Percentiles rank a stretch among this genome's conserved stretches.
Conservation (phyloP, 352 stramenopile genomes). For the Globisporangium barbulae region DNA sequence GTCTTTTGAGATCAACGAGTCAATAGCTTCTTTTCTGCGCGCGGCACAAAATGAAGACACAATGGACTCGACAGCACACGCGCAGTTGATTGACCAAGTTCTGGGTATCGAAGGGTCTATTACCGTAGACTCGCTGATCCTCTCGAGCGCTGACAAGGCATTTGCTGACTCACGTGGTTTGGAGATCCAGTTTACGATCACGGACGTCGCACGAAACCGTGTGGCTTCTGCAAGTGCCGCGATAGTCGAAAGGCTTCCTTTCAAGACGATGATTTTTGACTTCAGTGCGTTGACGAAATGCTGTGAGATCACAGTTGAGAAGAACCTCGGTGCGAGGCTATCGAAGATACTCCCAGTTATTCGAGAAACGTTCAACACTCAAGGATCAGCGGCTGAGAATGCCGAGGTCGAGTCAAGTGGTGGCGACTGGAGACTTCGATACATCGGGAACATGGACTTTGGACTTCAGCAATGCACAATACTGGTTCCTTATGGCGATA, state of each 20-base stretch:
- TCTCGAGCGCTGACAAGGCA: conserved; percentile 1
- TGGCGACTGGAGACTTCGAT: conserved; percentile 39
- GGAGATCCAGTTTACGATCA: conserved; percentile 43
- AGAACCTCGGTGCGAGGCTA: neutral
- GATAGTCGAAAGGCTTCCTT: neutral
- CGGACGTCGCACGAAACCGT: conserved; percentile 27
- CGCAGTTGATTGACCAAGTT: conserved; percentile 24
- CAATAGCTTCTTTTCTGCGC: conserved; percentile 31
- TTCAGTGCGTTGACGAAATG: conserved; percentile 23
- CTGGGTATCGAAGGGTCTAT: conserved; percentile 34
- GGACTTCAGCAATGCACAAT: conserved; percentile 37
- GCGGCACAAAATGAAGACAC: conserved; percentile 8
- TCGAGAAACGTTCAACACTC: conserved; percentile 38
- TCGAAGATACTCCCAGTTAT: conserved; percentile 24
- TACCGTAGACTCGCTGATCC: conserved; percentile 7
- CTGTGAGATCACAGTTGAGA: conserved; percentile 18
- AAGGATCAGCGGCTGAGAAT: conserved; percentile 11
- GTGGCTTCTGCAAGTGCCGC: neutral
- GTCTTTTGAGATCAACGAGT: conserved; percentile 34
- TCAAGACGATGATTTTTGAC: conserved; percentile 31
- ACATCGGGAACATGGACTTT: conserved; percentile 44
- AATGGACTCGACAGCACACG: conserved; percentile 18
- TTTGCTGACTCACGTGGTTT: conserved; percentile 12
- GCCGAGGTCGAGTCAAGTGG: neutral
- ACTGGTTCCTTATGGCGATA: conserved; percentile 30